Conservation (phyloP, 345 rosid species). For the Eucalyptus melliodora region DNA sequence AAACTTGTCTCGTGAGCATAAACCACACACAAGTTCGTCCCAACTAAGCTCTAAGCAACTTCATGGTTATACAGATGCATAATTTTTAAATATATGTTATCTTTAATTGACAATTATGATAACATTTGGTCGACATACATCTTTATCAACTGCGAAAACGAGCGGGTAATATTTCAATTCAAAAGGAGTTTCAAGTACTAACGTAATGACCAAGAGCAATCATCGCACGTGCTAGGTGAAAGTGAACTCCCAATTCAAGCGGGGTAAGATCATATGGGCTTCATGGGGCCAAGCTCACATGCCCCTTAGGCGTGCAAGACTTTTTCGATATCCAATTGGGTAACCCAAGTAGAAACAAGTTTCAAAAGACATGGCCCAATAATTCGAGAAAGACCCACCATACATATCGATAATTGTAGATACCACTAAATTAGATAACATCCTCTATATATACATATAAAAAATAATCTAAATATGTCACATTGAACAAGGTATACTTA, state of each 20-base stretch:
- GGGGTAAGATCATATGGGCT: not conserved
- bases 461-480: not conserved
- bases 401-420: not conserved
- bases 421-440: not conserved
- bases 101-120: not conserved
- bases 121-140: not conserved
- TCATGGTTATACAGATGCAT: not conserved
- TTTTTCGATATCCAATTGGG: not conserved
- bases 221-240: not conserved
- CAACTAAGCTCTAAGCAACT: not conserved
- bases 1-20: not conserved
- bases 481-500: not conserved
- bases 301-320: not conserved
- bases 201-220: not conserved
- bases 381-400: not conserved
- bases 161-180: not conserved
- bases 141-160: not conserved
- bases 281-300: not conserved
- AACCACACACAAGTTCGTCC: not conserved
- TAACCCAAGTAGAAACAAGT: not conserved
- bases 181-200: not conserved
- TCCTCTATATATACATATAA: not conserved
- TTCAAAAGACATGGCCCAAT: not conserved
- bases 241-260: not conserved
- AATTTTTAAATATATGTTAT: not conserved